These are phyloP conservation scores for Aspergillus tamarii DNA, from an alignment of 2,329 filamentous ascomycete genomes.

Conservation along the genomic window DNA sequence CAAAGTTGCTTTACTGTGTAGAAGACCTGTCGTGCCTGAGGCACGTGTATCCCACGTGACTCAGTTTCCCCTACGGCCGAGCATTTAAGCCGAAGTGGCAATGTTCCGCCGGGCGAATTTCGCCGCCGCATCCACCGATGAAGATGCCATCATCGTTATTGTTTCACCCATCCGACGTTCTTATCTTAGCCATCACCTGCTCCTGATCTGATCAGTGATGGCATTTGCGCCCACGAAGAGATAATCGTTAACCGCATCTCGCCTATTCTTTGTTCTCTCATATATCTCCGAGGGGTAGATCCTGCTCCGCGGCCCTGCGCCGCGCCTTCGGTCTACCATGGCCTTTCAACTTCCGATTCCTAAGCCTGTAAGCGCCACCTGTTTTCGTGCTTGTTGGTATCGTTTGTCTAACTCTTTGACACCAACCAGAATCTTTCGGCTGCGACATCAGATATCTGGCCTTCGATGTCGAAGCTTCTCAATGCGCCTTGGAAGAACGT, in stretches of 20 bases:
- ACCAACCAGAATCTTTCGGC: constrained; percentile 48
- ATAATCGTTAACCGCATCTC: constrained; percentile 13
- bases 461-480: constrained; percentile 45
- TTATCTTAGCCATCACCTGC: constrained; percentile 24
- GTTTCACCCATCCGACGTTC: constrained; percentile 5
- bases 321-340: constrained; percentile 48
- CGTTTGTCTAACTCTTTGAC: constrained; percentile 17
- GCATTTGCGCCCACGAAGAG: constrained; percentile 21
- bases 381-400: not conserved
- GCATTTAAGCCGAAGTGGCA: constrained; percentile 29
- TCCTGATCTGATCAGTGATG: constrained; percentile 28
- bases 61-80: constrained; percentile 19
- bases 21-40: constrained; percentile 8
- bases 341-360: constrained; percentile 55
- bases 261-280: constrained; percentile 1
- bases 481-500: constrained; percentile 40
- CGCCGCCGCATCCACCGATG: constrained; percentile 34
- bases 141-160: constrained; percentile 11
- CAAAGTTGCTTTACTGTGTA: not conserved
- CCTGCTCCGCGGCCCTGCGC: constrained; percentile 39
- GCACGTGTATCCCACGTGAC: constrained; percentile 24
- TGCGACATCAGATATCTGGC: constrained; percentile 49
- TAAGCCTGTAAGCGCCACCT: constrained; percentile 46
- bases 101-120: constrained; percentile 27
- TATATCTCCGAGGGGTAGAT: constrained; percentile 19